These are phyloP conservation scores for Trichoderma koningii DNA, from an alignment of 2,329 filamentous ascomycete species.

Conservation along the genomic window DNA sequence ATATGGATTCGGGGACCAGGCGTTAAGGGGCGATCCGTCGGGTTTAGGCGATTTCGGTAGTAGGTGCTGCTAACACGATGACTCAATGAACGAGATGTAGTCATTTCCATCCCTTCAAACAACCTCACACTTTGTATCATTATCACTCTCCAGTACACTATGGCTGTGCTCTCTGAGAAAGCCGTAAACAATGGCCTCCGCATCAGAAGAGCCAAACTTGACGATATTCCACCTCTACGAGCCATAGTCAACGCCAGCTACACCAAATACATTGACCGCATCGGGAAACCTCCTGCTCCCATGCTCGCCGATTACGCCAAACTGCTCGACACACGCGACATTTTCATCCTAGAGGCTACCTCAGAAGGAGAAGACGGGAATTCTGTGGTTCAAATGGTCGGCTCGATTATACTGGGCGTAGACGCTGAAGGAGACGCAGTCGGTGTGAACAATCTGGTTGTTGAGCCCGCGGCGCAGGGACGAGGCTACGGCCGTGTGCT, in stretches of 20 bases:
- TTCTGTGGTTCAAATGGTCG: background rate
- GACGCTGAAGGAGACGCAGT: conserved; percentile 31
- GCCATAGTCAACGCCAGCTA: conserved; percentile 38
- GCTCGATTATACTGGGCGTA: conserved; percentile 34
- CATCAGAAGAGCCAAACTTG: background rate
- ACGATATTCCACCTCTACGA: conserved; percentile 31
- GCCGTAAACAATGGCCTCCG: background rate
- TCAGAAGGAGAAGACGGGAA: too few relatives aligned
- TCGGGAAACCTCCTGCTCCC: conserved; percentile 41
- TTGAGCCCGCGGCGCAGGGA: conserved; percentile 38
- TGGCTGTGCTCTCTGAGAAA: conserved; percentile 5
- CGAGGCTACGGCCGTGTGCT: conserved; percentile 39
- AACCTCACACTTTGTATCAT: background rate
- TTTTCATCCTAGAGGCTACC: conserved; percentile 28
- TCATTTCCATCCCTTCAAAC: background rate
- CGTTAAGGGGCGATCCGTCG: background rate
- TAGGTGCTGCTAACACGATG: background rate
- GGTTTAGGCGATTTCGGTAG: background rate
- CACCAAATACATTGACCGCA: conserved; percentile 40
- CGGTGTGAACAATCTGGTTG: conserved; percentile 36
- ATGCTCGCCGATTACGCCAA: conserved; percentile 41
- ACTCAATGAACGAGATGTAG: background rate
- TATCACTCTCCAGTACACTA: background rate
- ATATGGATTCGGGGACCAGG: too few relatives aligned
- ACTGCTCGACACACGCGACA: conserved; percentile 34